Base-by-base conservation (phyloP, 164 flowering plant species). In the Piper betle region DNA sequence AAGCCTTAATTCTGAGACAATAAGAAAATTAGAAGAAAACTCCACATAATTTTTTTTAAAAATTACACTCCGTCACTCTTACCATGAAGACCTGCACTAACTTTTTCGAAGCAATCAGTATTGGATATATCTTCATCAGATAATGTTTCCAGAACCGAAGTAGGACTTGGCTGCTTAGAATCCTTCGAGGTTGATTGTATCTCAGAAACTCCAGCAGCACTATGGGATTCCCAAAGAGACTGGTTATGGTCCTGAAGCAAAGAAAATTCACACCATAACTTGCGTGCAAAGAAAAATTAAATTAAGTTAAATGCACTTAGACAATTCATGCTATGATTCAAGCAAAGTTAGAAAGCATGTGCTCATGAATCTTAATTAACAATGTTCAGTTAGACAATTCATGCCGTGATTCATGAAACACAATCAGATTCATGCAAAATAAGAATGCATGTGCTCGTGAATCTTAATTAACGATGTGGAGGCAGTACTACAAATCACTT, bases 21-120 rank as follows among this genome's bases (percentile, higher is more conserved):
- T 46, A 46, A 2, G 15, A 3, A 46, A 46, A 46, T 10, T 46
- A 5, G 15, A 15, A 10, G 11, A 3, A 9, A 54, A 54, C 20
- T 18, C 9, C 5, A 33, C 1, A 55, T 25, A 55, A 55, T 25
- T 12, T 25, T 13, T 25, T 33, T 38, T 13, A 3, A 6, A 19
- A 55, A 55, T 16, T 38, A 33, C 16, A 6, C 6, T 25, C 38
- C 0, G 58, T 20, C 43, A 13, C 3, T 39, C 52, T 67, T 74
- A 92, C 96, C 96, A 46, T 82, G 82, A 13, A 90, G 79, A 61
- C 83, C 96, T 69, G 85, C 85, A 75, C 80, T 85, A 73, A 88
- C 73, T 68, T 79, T 80, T 73, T 80, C 92, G 70, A 87, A 85
- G 74, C 91, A 84, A 52, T 91, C 93, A 46, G 91, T 77, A 71